Evolutionary conservation across 208 protist genomes (phyloP).

Genomic region (Strigomonas culicis): DNA sequence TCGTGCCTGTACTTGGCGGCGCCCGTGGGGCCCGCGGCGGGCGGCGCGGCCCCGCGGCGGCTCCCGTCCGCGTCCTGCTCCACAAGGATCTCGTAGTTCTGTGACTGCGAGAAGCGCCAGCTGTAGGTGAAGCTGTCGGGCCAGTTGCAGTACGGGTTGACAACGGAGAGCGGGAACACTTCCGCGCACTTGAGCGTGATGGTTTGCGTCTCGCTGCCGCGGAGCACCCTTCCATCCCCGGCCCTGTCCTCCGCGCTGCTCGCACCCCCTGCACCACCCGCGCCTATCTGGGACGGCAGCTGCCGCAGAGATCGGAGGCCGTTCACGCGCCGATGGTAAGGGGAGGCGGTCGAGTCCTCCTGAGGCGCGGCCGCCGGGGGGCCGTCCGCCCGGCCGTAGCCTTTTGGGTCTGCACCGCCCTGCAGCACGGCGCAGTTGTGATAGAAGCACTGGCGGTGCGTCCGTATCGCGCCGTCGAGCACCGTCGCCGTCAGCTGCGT

Average conservation of each 20-base stretch:
- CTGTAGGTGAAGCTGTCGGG: constrained; percentile 61
- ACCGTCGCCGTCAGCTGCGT: constrained; percentile 26
- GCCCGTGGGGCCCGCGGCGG: background rate
- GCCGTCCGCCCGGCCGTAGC: no score
- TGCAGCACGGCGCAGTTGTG: constrained; percentile 16
- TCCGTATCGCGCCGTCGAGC: constrained; percentile 21
- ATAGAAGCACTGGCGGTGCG: constrained; percentile 29
- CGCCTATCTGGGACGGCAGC: no score
- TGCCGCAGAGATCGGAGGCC: background rate
- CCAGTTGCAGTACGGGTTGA: constrained; percentile 61
- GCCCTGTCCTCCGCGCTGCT: background rate
- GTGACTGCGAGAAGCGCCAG: constrained; percentile 46
- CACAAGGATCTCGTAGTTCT: constrained; percentile 28
- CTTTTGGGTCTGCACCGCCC: no score
- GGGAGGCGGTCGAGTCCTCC: no score
- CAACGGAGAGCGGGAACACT: constrained; percentile 41
- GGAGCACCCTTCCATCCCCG: background rate
- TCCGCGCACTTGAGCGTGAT: constrained; percentile 35
- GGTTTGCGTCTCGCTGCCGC: constrained; percentile 12
- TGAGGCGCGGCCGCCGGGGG: background rate
- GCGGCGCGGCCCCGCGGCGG: background rate
- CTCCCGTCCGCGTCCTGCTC: no score
- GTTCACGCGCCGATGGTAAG: background rate
- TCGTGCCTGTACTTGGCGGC: constrained; percentile 62
- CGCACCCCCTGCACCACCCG: background rate